phyloP scores from a whole-genome alignment of 2,329 filamentous ascomycete genomes.

The Arthroderma uncinatum region DNA sequence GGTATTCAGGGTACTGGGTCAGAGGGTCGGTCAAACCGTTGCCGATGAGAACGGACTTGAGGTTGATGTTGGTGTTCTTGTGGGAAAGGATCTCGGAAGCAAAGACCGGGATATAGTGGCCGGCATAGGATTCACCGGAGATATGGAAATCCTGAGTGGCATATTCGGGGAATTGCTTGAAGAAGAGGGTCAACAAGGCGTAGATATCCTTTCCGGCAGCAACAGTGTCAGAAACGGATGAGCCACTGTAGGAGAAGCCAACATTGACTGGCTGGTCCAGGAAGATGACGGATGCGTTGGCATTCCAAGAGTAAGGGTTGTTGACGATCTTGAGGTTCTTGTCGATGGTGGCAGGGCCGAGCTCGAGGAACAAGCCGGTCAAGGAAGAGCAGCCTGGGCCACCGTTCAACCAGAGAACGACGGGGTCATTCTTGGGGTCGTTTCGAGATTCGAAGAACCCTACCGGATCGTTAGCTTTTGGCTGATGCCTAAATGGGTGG shows the following conservation, averaged over 20 bases:
- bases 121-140: conserved; percentile 87
- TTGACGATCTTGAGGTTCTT: conserved; percentile 70
- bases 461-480: conserved; percentile 46
- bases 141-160: conserved; percentile 95
- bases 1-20: conserved; percentile 92
- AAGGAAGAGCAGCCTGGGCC: conserved; percentile 94
- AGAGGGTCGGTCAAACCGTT: conserved; percentile 91
- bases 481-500: conserved; percentile 53
- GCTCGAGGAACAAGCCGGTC: conserved; percentile 94
- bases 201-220: conserved; percentile 97
- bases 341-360: conserved; percentile 77
- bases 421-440: conserved; percentile 91
- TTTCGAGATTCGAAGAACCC: conserved; percentile 99
- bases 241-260: conserved; percentile 88
- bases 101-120: conserved; percentile 91
- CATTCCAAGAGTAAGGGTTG: conserved; percentile 92
- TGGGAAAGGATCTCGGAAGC: conserved; percentile 83
- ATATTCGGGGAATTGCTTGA: conserved; percentile 97
- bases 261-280: conserved; percentile 98
- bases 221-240: conserved; percentile 78
- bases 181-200: conserved; percentile 92
- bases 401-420: conserved; percentile 90
- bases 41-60: conserved; percentile 87
- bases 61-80: conserved; percentile 95
- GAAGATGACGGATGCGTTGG: conserved; percentile 97